Conservation (phyloP, 208 protist genomes). For the Crithidia acanthocephali region DNA sequence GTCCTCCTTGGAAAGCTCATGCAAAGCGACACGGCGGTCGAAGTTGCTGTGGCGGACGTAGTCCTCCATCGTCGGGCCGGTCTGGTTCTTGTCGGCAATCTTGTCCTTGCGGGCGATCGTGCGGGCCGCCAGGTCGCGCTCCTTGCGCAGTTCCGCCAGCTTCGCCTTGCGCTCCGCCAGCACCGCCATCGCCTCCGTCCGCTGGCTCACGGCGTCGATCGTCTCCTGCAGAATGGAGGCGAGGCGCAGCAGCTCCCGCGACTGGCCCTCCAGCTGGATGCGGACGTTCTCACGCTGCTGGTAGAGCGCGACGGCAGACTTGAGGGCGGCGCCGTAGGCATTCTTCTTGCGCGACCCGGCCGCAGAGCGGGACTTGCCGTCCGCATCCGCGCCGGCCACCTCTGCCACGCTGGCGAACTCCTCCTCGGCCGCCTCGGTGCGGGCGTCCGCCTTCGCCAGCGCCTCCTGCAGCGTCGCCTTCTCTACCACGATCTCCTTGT, state of each 20-base stretch:
- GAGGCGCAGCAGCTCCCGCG: slow-evolving; percentile 51
- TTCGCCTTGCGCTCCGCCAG: slow-evolving; percentile 63
- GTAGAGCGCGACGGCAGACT: slow-evolving; percentile 39
- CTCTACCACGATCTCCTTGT: slow-evolving; percentile 43
- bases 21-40: slow-evolving; percentile 61
- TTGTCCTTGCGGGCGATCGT: slow-evolving; percentile 51
- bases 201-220: slow-evolving; percentile 53
- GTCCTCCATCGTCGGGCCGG: slow-evolving; percentile 49
- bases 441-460: slow-evolving; percentile 24
- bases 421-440: slow-evolving; percentile 36
- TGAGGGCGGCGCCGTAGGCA: slow-evolving; percentile 34
- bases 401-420: slow-evolving; percentile 37
- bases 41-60: slow-evolving; percentile 57
- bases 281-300: slow-evolving; percentile 49
- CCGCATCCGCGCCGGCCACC: slow-evolving; percentile 38
- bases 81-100: slow-evolving; percentile 50
- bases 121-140: slow-evolving; percentile 40
- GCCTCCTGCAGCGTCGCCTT: slow-evolving; percentile 33
- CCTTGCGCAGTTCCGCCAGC: slow-evolving; percentile 46
- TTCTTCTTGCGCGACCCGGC: slow-evolving; percentile 38
- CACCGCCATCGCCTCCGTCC: slow-evolving; percentile 46
- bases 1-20: slow-evolving; percentile 56
- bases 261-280: slow-evolving; percentile 44
- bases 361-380: slow-evolving; percentile 31
- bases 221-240: slow-evolving; percentile 53